These are phyloP conservation scores for Colletotrichum acutatum DNA, from an alignment of 2,329 filamentous ascomycete species.

Conservation along the genomic window DNA sequence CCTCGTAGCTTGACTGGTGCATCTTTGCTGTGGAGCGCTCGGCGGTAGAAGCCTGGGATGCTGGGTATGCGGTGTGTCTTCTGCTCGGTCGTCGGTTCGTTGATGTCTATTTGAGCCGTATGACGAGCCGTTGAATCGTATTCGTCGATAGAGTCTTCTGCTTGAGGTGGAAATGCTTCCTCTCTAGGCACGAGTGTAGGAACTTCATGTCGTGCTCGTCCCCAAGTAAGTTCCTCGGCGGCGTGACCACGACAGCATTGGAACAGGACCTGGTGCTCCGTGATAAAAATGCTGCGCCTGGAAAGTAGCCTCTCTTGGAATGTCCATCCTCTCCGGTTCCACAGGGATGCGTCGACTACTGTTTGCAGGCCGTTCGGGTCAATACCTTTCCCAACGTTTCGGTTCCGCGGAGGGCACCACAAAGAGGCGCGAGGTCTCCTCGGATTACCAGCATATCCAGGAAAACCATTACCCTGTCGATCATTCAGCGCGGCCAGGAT, in stretches of 20 bases:
- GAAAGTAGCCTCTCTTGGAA: slow-evolving; percentile 35
- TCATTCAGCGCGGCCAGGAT: slow-evolving; percentile 54
- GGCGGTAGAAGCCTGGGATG: slow-evolving; percentile 11
- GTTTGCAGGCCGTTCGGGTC: slow-evolving; percentile 11
- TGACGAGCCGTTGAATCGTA: neutral
- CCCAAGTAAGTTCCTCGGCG: slow-evolving; percentile 24
- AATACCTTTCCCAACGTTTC: slow-evolving; percentile 5
- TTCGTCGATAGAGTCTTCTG: neutral
- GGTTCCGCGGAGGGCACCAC: slow-evolving; percentile 9
- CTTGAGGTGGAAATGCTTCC: neutral
- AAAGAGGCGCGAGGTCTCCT: slow-evolving; percentile 12
- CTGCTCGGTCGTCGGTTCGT: neutral
- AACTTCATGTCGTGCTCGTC: neutral
- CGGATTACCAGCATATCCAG: neutral
- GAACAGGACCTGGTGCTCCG: slow-evolving; percentile 30
- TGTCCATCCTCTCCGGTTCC: slow-evolving; percentile 33
- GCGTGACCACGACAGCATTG: slow-evolving; percentile 25
- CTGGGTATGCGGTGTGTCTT: neutral
- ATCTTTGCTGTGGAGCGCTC: neutral
- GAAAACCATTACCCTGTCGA: slow-evolving; percentile 37
- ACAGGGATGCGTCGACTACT: slow-evolving; percentile 3
- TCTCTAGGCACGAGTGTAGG: neutral
- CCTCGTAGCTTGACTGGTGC: neutral
- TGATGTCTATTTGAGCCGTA: neutral
- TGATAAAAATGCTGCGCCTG: slow-evolving; percentile 31